phyloP scores from a whole-genome alignment of 306 rosid genomes.

The Pyrus betulifolia region DNA sequence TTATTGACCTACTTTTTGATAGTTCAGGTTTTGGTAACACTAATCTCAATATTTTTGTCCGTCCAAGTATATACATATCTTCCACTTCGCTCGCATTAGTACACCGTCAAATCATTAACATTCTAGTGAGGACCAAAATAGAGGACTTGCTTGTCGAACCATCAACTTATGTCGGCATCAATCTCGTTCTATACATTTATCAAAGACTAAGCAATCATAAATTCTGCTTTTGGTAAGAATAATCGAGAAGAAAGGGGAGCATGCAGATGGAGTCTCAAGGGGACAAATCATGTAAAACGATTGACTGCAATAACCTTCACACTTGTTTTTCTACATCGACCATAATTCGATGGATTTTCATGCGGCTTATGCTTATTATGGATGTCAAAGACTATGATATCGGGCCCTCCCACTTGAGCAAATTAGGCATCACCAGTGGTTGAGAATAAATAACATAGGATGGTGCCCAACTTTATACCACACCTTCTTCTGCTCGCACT shows the following conservation, averaged over 20 bases:
- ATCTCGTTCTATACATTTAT: not conserved
- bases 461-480: constrained; percentile 25
- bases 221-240: not conserved
- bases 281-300: constrained; percentile 12
- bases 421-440: constrained; percentile 24
- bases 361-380: not conserved
- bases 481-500: constrained; percentile 9
- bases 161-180: too few relatives aligned
- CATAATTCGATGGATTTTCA: constrained; percentile 22
- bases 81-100: too few relatives aligned
- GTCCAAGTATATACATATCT: too few relatives aligned
- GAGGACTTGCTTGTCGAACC: too few relatives aligned
- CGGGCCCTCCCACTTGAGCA: constrained; percentile 29
- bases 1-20: too few relatives aligned
- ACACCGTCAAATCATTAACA: too few relatives aligned
- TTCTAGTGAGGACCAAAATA: too few relatives aligned
- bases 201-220: not conserved
- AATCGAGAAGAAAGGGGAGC: not conserved
- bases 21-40: too few relatives aligned
- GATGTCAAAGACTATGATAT: not conserved
- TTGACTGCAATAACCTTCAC: not conserved
- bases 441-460: constrained; percentile 19
- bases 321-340: not conserved
- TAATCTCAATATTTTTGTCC: too few relatives aligned
- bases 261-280: not conserved